phyloP scores from a whole-genome alignment of 768 basidiomycete species.

The Leccinum obscurum region DNA sequence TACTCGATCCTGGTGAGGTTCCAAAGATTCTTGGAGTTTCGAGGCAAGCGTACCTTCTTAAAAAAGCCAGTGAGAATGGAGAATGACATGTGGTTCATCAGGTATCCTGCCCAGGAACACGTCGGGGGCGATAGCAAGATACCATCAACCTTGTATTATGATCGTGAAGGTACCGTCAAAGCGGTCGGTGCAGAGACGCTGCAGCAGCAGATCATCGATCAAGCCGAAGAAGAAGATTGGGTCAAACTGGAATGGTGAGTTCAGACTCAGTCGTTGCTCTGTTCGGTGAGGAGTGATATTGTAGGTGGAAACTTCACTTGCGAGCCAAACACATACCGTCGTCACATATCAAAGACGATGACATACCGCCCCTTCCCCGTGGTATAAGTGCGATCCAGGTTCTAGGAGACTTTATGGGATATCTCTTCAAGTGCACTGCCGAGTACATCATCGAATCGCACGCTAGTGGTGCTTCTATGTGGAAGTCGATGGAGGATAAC shows the following conservation, averaged over 20 bases:
- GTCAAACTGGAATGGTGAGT: slow-evolving; percentile 42
- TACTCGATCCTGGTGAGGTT: slow-evolving; percentile 37
- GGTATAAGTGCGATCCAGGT: slow-evolving; percentile 22
- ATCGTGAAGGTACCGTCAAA: slow-evolving; percentile 36
- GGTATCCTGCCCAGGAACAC: slow-evolving; percentile 49
- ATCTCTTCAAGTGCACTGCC: slow-evolving; percentile 27
- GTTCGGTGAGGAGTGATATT: neutral
- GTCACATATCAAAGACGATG: slow-evolving; percentile 23
- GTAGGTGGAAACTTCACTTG: slow-evolving; percentile 39
- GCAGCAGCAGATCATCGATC: slow-evolving; percentile 35
- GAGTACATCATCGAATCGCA: slow-evolving; percentile 26
- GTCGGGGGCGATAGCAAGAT: slow-evolving; percentile 50
- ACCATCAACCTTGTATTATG: slow-evolving; percentile 50
- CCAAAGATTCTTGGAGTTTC: slow-evolving; percentile 30
- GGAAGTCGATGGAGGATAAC: slow-evolving; percentile 23
- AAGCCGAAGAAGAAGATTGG: slow-evolving; percentile 39
- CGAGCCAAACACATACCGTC: slow-evolving; percentile 27
- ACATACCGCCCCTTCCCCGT: slow-evolving; percentile 27
- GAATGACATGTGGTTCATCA: slow-evolving; percentile 12
- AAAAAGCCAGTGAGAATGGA: neutral
- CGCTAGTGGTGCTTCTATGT: slow-evolving; percentile 28
- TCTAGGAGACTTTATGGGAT: slow-evolving; percentile 29
- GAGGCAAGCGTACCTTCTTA: slow-evolving; percentile 18
- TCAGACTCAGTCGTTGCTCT: neutral
- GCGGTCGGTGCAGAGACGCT: slow-evolving; percentile 47